Conservation (phyloP, 1,284 basidiomycete species). For the Trichosporon sp. region DNA sequence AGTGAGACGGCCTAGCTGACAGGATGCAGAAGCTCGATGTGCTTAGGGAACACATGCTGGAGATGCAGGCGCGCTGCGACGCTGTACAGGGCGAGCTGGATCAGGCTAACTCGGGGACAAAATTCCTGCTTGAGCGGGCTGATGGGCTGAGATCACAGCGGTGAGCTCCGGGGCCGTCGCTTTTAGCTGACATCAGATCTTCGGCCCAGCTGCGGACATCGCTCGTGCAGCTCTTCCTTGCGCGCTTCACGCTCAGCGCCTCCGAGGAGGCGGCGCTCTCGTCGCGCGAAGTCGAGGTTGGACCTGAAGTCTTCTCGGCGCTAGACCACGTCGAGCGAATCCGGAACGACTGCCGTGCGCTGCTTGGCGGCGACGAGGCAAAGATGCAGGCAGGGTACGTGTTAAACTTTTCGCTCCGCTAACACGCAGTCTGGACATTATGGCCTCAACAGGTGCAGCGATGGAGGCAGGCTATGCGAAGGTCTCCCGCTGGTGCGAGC, state of each 20-base stretch:
- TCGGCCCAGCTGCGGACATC: conserved; percentile 55
- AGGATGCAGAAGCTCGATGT: conserved; percentile 67
- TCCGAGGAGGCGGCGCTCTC: conserved; percentile 67
- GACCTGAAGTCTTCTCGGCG: conserved; percentile 66
- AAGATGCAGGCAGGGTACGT: conserved; percentile 73
- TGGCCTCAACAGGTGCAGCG: conserved; percentile 70
- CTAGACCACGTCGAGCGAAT: conserved; percentile 84
- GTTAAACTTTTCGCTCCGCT: neutral
- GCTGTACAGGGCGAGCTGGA: conserved; percentile 72
- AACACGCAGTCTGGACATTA: conserved; percentile 68
- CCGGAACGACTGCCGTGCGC: conserved; percentile 71
- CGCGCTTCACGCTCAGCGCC: conserved; percentile 73
- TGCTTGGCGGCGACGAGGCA: conserved; percentile 77
- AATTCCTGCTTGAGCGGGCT: conserved; percentile 76
- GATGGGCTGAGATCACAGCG: conserved; percentile 73
- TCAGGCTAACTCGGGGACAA: conserved; percentile 71
- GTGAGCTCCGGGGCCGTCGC: conserved; percentile 54
- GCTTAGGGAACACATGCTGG: conserved; percentile 65
- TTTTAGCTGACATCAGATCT: conserved; percentile 49
- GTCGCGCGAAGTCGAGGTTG: conserved; percentile 70
- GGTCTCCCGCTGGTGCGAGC: conserved; percentile 75
- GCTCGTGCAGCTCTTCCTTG: conserved; percentile 72
- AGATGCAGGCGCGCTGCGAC: conserved; percentile 75
- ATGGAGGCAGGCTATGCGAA: conserved; percentile 88
- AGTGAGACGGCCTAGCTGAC: conserved; percentile 14